Evolutionary conservation across 148 eudicot species (phyloP).

Genomic region (Suaeda aralocaspica): DNA sequence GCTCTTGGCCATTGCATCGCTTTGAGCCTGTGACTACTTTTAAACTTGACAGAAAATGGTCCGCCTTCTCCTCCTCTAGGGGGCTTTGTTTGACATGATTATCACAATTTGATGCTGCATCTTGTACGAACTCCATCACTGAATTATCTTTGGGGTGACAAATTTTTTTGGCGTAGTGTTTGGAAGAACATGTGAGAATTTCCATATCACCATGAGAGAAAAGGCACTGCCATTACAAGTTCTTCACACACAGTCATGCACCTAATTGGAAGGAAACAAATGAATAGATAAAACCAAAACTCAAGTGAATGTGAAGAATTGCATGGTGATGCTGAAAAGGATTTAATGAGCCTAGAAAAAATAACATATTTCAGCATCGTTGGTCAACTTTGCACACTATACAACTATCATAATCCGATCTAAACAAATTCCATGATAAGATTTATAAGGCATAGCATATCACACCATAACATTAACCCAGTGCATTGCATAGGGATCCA

Average conservation of each 20-base stretch:
- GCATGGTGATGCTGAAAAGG: conserved; percentile 9
- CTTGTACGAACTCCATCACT: conserved; percentile 35
- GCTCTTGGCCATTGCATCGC: conserved; percentile 17
- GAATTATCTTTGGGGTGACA: conserved; percentile 48
- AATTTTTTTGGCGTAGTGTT: conserved; percentile 44
- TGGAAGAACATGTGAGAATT: conserved; percentile 54
- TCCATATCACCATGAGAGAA: conserved; percentile 49
- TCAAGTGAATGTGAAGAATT: background rate
- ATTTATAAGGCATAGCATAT: background rate
- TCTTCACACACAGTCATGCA: conserved; percentile 16
- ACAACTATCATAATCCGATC: background rate
- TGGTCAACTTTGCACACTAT: background rate
- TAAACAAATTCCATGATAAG: background rate
- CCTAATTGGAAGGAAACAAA: background rate
- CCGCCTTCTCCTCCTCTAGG: conserved; percentile 30
- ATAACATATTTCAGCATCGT: background rate
- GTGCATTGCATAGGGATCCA: background rate
- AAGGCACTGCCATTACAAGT: conserved; percentile 27
- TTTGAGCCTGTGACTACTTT: conserved; percentile 27
- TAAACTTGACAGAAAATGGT: conserved; percentile 29
- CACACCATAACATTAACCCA: background rate
- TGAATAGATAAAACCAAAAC: background rate
- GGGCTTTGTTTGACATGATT: conserved; percentile 31
- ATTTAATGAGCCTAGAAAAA: background rate
- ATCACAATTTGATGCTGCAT: conserved; percentile 37